Conservation (phyloP, 2,329 filamentous ascomycete genomes). For the Claviceps arundinis region DNA sequence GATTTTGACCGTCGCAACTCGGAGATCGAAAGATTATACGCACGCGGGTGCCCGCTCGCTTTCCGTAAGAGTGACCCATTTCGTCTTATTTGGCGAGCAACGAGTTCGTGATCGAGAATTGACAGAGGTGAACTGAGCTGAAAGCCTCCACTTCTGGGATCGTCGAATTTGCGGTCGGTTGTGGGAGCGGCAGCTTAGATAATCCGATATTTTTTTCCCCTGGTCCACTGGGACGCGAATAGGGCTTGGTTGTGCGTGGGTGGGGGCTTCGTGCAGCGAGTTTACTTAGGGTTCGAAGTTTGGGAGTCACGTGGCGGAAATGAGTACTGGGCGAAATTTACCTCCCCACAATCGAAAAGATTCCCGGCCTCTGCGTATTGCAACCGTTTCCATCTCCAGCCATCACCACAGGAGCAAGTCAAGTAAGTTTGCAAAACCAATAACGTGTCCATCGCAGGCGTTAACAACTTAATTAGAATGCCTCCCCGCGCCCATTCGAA, state of each 20-base stretch:
- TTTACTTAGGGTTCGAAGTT: slow-evolving; percentile 20
- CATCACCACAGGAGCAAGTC: slow-evolving; percentile 25
- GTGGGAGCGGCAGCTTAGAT: slow-evolving; percentile 24
- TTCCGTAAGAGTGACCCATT: slow-evolving; percentile 81
- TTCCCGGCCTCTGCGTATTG: slow-evolving; percentile 14
- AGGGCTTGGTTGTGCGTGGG: slow-evolving; percentile 20
- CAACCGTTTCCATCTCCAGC: slow-evolving; percentile 20
- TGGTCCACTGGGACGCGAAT: slow-evolving; percentile 6
- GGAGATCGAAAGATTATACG: slow-evolving; percentile 23
- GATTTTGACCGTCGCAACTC: slow-evolving; percentile 17
- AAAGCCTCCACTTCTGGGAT: slow-evolving; percentile 17
- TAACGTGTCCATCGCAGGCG: background rate
- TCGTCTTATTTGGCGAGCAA: slow-evolving; percentile 37
- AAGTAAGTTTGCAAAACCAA: slow-evolving; percentile 20
- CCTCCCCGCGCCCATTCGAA: slow-evolving; percentile 69
- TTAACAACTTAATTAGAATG: slow-evolving; percentile 23
- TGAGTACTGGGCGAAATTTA: slow-evolving; percentile 12
- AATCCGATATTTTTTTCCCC: slow-evolving; percentile 19
- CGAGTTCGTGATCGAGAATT: slow-evolving; percentile 30
- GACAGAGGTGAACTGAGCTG: slow-evolving; percentile 20
- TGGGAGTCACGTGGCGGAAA: slow-evolving; percentile 14
- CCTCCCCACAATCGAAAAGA: slow-evolving; percentile 21
- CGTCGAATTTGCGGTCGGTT: slow-evolving; percentile 26
- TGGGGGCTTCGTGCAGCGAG: background rate
- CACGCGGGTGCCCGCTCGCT: slow-evolving; percentile 75